These are phyloP conservation scores for Colletotrichum endophyticum DNA, from an alignment of 2,329 filamentous ascomycete species.

Conservation along the genomic window DNA sequence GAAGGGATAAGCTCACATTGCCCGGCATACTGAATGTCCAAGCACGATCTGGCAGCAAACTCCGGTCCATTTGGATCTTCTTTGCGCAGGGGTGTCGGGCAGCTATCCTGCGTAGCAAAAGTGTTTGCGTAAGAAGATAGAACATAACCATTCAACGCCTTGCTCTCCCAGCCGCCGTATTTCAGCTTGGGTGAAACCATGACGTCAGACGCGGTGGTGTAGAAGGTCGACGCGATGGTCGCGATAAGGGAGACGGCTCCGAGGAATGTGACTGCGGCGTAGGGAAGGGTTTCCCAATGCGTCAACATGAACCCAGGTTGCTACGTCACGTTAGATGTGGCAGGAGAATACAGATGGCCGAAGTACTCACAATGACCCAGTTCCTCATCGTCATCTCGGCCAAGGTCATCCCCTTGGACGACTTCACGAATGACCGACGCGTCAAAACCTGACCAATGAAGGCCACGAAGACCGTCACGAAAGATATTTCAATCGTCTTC, in stretches of 20 bases:
- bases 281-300: conserved; percentile 68
- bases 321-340: conserved; percentile 21
- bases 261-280: conserved; percentile 67
- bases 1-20: conserved; percentile 44
- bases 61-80: conserved; percentile 37
- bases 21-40: conserved; percentile 73
- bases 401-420: conserved; percentile 70
- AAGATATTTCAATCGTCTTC: conserved; percentile 79
- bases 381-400: conserved; percentile 80
- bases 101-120: conserved; percentile 57
- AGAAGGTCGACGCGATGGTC: conserved; percentile 71
- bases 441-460: conserved; percentile 78
- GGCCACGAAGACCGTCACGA: conserved; percentile 77
- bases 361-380: conserved; percentile 63
- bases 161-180: conserved; percentile 56
- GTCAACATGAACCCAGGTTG: conserved; percentile 76
- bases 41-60: conserved; percentile 60
- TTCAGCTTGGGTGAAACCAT: conserved; percentile 76
- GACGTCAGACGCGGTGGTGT: conserved; percentile 78
- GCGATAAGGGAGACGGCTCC: conserved; percentile 69
- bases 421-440: conserved; percentile 67
- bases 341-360: background rate
- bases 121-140: conserved; percentile 68
- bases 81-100: conserved; percentile 63
- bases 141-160: conserved; percentile 60